Evolutionary conservation across 805 yeast species (phyloP).

Genomic region (Pichia deserticola): DNA sequence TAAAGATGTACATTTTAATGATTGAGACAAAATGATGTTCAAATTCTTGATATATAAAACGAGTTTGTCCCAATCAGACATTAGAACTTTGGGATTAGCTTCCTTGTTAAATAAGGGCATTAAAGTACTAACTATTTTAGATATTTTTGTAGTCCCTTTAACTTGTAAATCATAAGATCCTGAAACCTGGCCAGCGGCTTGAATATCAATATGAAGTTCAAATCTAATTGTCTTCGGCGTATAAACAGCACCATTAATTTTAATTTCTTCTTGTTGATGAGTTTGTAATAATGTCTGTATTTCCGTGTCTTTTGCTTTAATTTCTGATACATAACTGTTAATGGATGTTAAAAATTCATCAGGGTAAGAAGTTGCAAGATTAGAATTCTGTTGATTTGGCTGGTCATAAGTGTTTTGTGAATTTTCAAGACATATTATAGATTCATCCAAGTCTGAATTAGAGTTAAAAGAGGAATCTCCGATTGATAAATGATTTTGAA

Average conservation of each 20-base stretch:
- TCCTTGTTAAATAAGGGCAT: constrained; percentile 3
- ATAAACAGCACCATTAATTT: neutral
- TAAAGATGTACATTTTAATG: constrained; percentile 4
- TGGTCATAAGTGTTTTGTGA: too few species aligned
- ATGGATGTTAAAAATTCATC: constrained; percentile 6
- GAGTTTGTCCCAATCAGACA: neutral
- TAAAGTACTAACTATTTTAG: constrained; percentile 2
- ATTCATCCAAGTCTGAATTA: too few species aligned
- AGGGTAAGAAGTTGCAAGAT: too few species aligned
- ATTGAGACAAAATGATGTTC: constrained; percentile 4
- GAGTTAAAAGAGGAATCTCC: too few species aligned
- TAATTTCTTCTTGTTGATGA: constrained; percentile 5
- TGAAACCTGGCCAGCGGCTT: constrained; percentile 10
- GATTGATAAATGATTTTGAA: too few species aligned
- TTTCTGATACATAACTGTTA: neutral
- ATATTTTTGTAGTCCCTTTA: constrained; percentile 10
- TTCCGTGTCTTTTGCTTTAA: constrained; percentile 9
- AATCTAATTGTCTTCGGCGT: constrained; percentile 2
- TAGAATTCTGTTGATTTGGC: too few species aligned
- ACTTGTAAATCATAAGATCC: constrained; percentile 9
- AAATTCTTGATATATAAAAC: constrained; percentile 4
- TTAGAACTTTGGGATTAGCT: constrained; percentile 5
- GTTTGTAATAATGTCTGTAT: constrained; percentile 13
- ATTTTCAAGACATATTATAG: too few species aligned
- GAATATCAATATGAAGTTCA: constrained; percentile 7